phyloP scores from a whole-genome alignment of 1,284 basidiomycete genomes.

The Moesziomyces sp. region DNA sequence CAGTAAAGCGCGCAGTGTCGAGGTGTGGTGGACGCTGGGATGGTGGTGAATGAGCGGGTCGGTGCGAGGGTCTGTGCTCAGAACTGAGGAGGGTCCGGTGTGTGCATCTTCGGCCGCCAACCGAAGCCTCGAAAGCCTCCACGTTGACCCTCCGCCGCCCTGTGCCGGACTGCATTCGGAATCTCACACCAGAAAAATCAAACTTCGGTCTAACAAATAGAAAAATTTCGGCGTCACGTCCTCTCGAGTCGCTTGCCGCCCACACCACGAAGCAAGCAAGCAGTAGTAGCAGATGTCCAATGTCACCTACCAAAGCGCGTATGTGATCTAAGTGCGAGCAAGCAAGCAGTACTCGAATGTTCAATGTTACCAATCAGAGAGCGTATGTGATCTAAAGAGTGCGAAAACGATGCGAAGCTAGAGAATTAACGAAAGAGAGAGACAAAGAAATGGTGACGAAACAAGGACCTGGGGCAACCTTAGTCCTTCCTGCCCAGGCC shows the following conservation, averaged over 20 bases:
- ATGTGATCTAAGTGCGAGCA: too few relatives aligned
- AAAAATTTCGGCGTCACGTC: too few relatives aligned
- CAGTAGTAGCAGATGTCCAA: too few relatives aligned
- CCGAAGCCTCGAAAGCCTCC: neutral
- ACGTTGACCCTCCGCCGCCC: neutral
- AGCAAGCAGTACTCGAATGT: neutral
- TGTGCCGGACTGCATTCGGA: neutral
- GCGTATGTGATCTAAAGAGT: neutral
- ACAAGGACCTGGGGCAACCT: neutral
- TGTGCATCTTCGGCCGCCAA: neutral
- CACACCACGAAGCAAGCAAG: too few relatives aligned
- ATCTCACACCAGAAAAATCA: neutral
- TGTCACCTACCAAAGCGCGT: too few relatives aligned
- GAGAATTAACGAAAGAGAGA: neutral
- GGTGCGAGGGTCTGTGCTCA: constrained; percentile 6
- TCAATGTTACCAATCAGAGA: constrained; percentile 1
- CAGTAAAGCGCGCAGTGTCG: too few relatives aligned
- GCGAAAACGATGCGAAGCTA: constrained; percentile 1
- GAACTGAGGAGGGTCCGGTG: neutral
- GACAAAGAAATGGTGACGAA: neutral
- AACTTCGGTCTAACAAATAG: too few relatives aligned
- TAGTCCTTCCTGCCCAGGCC: constrained; percentile 45
- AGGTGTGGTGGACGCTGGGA: neutral
- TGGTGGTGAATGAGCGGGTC: too few relatives aligned
- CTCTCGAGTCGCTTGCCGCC: neutral